These are phyloP conservation scores for Apiospora saccharicola DNA, from an alignment of 2,329 filamentous ascomycete species.

Conservation along the genomic window DNA sequence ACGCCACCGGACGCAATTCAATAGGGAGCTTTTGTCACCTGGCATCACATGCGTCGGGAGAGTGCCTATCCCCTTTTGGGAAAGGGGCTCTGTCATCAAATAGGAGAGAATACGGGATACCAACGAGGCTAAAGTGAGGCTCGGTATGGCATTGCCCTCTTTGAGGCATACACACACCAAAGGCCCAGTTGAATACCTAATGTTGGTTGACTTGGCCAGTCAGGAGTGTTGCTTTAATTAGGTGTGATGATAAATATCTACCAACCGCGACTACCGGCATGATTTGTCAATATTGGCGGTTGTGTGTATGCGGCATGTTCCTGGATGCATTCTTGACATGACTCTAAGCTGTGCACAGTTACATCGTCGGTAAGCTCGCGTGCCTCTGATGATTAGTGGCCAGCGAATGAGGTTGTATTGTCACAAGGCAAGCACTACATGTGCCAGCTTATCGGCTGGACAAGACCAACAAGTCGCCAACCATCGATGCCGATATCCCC, in stretches of 20 bases:
- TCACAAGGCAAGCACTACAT: neutral
- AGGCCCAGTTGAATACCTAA: neutral
- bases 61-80: neutral
- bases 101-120: neutral
- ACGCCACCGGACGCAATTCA: neutral
- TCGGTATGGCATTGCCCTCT: neutral
- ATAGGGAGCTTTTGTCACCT: neutral
- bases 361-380: neutral
- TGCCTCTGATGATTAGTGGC: neutral
- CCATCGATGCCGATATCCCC: neutral
- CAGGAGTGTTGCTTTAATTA: neutral
- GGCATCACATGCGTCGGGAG: neutral
- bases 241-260: neutral
- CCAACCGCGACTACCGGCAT: neutral
- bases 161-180: neutral
- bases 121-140: neutral
- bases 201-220: neutral
- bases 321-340: neutral
- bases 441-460: neutral
- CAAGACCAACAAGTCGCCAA: neutral
- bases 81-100: conserved; percentile 13
- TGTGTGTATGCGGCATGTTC: neutral
- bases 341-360: neutral
- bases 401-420: neutral
- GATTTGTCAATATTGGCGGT: neutral